A percentile compares a stretch with the other conserved stretches of the same genome.
Evolutionary conservation across 148 eudicot species (phyloP).

Genomic region (Spergularia marina): DNA sequence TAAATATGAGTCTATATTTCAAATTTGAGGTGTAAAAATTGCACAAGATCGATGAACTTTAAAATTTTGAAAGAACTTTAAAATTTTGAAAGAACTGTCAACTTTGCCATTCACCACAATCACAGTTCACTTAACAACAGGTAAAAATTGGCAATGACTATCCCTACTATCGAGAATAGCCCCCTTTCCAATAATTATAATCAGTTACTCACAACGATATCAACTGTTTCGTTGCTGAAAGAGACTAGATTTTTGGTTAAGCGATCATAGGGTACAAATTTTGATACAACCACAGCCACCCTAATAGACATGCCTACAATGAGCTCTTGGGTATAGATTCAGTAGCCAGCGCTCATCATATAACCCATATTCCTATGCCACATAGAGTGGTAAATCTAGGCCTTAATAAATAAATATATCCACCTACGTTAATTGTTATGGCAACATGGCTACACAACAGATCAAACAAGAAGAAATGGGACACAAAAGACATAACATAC

Average conservation of each 20-base stretch:
- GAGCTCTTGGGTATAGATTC: neutral
- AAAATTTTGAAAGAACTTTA: too few relatives aligned
- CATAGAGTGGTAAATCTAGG: neutral
- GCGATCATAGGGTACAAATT: neutral
- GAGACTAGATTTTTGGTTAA: neutral
- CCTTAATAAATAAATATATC: neutral
- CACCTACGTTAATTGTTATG: neutral
- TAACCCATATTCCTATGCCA: neutral
- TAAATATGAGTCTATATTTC: neutral
- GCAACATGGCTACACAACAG: neutral
- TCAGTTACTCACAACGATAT: neutral
- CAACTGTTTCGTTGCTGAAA: too few relatives aligned
- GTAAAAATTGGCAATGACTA: too few relatives aligned
- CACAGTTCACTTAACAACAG: too few relatives aligned
- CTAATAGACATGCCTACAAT: neutral
- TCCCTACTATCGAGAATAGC: too few relatives aligned
- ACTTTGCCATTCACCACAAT: neutral
- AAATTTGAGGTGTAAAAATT: too few relatives aligned
- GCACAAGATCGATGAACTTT: too few relatives aligned
- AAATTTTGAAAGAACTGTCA: too few relatives aligned
- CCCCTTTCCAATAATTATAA: too few relatives aligned
- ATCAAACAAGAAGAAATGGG: neutral
- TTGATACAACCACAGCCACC: neutral
- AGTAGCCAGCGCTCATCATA: neutral
- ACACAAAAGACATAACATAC: conserved; percentile 29